Percentiles rank a stretch among this genome's conserved stretches.
These are phyloP conservation scores for Guadua angustifolia DNA, from an alignment of 176 grass and related monocot genomes.

Conservation along the genomic window DNA sequence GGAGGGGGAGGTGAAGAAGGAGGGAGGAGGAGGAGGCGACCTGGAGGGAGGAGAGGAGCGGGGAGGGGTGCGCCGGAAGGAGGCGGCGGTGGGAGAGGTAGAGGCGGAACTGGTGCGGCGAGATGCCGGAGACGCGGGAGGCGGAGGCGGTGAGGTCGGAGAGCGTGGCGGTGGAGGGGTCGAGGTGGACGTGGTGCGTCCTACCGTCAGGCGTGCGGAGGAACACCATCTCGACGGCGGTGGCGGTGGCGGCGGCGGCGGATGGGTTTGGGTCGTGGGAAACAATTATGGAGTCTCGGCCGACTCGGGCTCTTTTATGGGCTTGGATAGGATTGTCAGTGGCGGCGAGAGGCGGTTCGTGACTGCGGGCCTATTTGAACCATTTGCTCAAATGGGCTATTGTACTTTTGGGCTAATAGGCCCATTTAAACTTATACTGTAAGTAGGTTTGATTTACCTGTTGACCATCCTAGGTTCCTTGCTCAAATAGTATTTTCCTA, in stretches of 20 bases:
- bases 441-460: too few relatives aligned
- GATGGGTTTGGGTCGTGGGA: neutral
- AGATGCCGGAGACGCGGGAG: constrained; percentile 25
- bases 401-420: too few relatives aligned
- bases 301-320: too few relatives aligned
- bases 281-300: too few relatives aligned
- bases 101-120: constrained; percentile 43
- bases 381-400: too few relatives aligned
- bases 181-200: constrained; percentile 51
- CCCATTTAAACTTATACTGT: too few relatives aligned
- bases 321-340: too few relatives aligned
- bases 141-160: constrained; percentile 39
- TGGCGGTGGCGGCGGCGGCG: neutral
- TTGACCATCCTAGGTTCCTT: too few relatives aligned
- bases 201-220: constrained; percentile 50
- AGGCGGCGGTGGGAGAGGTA: constrained; percentile 55
- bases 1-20: constrained; percentile 37
- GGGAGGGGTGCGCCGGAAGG: constrained; percentile 23
- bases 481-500: too few relatives aligned
- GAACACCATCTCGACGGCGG: constrained; percentile 41
- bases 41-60: constrained; percentile 32
- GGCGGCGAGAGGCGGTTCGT: too few relatives aligned
- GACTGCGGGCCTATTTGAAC: too few relatives aligned
- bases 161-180: constrained; percentile 46
- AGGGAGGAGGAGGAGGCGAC: constrained; percentile 38